A percentile compares a stretch with the other conserved stretches of the same genome.
These are phyloP conservation scores for Gossypium herbaceum DNA, from an alignment of 345 rosid species.

Conservation along the genomic window DNA sequence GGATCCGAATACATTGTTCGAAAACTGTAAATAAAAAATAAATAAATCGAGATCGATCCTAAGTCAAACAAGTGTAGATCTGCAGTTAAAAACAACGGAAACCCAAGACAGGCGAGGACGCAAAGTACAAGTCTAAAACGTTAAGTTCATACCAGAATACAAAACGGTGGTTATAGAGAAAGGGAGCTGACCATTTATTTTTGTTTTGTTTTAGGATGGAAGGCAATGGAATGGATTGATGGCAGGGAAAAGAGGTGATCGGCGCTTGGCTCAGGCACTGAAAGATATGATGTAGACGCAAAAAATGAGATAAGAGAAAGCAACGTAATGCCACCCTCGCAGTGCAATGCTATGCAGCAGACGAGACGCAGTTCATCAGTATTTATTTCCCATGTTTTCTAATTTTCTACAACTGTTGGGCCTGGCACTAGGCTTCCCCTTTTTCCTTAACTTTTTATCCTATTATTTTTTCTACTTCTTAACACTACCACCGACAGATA, in stretches of 20 bases:
- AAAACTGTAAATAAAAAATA: not conserved
- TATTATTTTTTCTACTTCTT: too few species aligned
- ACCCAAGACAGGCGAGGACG: not conserved
- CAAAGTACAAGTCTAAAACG: not conserved
- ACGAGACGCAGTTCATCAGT: too few species aligned
- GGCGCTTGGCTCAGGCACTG: not conserved
- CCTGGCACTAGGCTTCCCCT: too few species aligned
- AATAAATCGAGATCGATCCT: not conserved
- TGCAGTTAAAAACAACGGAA: not conserved
- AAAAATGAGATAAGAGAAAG: too few species aligned
- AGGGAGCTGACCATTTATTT: conserved; percentile 9
- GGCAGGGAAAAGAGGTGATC: not conserved
- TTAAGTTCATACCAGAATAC: not conserved
- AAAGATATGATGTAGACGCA: not conserved
- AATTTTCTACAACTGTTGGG: too few species aligned
- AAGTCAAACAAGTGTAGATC: not conserved
- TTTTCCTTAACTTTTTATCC: too few species aligned
- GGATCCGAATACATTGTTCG: not conserved
- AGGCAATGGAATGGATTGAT: not conserved
- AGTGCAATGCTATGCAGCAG: too few species aligned
- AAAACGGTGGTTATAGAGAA: not conserved
- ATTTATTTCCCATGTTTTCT: too few species aligned
- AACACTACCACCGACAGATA: too few species aligned
- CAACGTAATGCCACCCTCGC: too few species aligned
- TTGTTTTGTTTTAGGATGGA: not conserved